These are phyloP conservation scores for Draba incana DNA, from an alignment of 345 rosid species.

Conservation along the genomic window DNA sequence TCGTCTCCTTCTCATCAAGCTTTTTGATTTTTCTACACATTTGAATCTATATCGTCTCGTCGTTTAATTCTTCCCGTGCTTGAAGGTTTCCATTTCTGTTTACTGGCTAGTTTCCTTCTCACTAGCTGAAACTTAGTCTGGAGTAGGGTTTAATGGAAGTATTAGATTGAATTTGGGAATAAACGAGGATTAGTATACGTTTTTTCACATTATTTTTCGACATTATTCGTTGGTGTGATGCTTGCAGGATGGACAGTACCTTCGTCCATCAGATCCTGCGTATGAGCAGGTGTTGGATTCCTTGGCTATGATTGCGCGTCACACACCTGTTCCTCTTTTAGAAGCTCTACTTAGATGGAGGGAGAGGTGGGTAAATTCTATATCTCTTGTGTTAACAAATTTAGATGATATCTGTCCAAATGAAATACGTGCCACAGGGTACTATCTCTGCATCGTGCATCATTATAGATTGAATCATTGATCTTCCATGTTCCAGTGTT, in stretches of 20 bases:
- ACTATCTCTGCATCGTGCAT: conserved; percentile 12
- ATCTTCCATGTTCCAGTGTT: conserved; percentile 18
- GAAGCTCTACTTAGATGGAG: conserved; percentile 98
- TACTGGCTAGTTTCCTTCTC: conserved; percentile 23
- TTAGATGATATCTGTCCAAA: conserved; percentile 13
- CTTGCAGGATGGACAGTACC: conserved; percentile 93
- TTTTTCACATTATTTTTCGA: not conserved
- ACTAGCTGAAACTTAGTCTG: conserved; percentile 3
- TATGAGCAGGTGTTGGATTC: conserved; percentile 98
- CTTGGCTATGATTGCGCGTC: conserved; percentile 95
- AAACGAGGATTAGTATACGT: conserved; percentile 5
- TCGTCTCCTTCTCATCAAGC: conserved; percentile 31
- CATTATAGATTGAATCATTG: conserved; percentile 5
- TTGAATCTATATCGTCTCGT: conserved; percentile 11
- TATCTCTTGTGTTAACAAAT: conserved; percentile 8
- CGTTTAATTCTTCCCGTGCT: not conserved
- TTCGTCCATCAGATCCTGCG: conserved; percentile 96
- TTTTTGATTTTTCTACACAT: conserved; percentile 10
- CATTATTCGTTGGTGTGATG: conserved; percentile 20
- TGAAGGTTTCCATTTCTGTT: not conserved
- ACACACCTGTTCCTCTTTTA: conserved; percentile 94
- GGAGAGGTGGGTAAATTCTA: conserved; percentile 56
- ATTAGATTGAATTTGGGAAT: conserved; percentile 3
- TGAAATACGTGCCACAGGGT: conserved; percentile 13
- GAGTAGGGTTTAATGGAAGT: conserved; percentile 26